Evolutionary conservation across 2,329 filamentous ascomycete species (phyloP).

Genomic region (Metarhizium brunneum): DNA sequence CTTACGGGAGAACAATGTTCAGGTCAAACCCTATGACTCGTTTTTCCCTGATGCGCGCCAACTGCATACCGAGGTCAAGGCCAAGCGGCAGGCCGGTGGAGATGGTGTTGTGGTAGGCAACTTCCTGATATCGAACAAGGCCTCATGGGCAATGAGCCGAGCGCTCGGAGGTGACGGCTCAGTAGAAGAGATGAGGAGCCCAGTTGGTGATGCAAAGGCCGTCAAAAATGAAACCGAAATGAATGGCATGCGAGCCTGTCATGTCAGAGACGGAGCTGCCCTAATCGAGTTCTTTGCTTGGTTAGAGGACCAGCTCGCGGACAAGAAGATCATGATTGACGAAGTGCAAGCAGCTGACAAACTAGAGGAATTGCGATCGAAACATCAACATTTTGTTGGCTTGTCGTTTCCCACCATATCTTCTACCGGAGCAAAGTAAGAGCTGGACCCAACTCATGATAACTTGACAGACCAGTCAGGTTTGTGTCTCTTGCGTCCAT

Average conservation of each 20-base stretch:
- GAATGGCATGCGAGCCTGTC: constrained; percentile 87
- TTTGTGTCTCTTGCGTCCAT: neutral
- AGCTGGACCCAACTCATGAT: constrained; percentile 6
- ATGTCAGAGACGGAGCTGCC: constrained; percentile 86
- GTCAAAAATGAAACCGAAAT: constrained; percentile 88
- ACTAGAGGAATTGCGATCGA: constrained; percentile 64
- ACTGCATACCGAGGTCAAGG: constrained; percentile 35
- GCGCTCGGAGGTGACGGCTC: constrained; percentile 77
- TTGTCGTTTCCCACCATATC: constrained; percentile 95
- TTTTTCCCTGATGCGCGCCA: constrained; percentile 72
- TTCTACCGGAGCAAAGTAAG: constrained; percentile 70
- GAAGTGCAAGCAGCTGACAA: constrained; percentile 91
- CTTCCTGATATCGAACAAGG: constrained; percentile 78
- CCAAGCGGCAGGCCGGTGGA: constrained; percentile 23
- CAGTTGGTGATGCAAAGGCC: constrained; percentile 83
- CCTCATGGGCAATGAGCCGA: constrained; percentile 86
- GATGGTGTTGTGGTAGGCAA: constrained; percentile 38
- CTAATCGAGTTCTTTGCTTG: constrained; percentile 91
- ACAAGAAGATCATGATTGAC: constrained; percentile 64
- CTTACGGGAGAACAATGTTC: constrained; percentile 59
- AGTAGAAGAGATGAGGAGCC: constrained; percentile 80
- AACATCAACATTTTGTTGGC: constrained; percentile 69
- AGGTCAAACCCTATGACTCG: constrained; percentile 69
- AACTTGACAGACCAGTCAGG: neutral
- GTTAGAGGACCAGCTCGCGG: constrained; percentile 80